Percentiles rank a stretch among this genome's conserved stretches.
Evolutionary conservation across 352 stramenopile species (phyloP).

Genomic region (Phytophthora sp.): DNA sequence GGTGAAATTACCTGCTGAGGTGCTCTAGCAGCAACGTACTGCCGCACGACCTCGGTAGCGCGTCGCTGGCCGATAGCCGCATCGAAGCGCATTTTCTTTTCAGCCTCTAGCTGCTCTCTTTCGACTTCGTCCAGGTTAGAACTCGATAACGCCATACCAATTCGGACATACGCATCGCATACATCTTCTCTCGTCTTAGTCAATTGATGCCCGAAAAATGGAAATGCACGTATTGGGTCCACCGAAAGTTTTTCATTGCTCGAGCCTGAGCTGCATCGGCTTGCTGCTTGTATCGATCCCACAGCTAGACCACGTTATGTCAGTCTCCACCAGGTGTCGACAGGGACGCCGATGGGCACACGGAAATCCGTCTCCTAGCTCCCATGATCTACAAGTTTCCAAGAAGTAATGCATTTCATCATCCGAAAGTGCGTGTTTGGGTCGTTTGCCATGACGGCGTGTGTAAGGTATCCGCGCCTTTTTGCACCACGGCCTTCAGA

Average conservation of each 20-base stretch:
- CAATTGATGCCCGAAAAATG: background rate
- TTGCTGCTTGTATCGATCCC: too few relatives aligned
- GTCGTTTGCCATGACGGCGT: too few relatives aligned
- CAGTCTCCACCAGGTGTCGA: background rate
- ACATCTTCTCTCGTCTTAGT: background rate
- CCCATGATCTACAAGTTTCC: background rate
- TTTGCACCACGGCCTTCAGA: background rate
- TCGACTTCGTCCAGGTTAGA: background rate
- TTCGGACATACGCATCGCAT: background rate
- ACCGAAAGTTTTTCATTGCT: background rate
- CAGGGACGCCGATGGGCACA: background rate
- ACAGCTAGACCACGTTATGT: too few relatives aligned
- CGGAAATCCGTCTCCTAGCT: background rate
- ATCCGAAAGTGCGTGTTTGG: background rate
- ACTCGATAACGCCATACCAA: background rate
- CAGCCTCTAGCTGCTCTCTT: background rate
- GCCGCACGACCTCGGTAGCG: background rate
- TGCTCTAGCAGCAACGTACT: background rate
- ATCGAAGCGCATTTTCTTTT: background rate
- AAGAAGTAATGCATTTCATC: background rate
- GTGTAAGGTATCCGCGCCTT: too few relatives aligned
- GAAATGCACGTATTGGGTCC: background rate
- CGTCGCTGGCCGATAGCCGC: background rate
- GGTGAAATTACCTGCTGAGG: background rate
- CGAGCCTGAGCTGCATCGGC: background rate